Conservation (phyloP, 2,329 filamentous ascomycete genomes). For the Talaromyces rugulosus region DNA sequence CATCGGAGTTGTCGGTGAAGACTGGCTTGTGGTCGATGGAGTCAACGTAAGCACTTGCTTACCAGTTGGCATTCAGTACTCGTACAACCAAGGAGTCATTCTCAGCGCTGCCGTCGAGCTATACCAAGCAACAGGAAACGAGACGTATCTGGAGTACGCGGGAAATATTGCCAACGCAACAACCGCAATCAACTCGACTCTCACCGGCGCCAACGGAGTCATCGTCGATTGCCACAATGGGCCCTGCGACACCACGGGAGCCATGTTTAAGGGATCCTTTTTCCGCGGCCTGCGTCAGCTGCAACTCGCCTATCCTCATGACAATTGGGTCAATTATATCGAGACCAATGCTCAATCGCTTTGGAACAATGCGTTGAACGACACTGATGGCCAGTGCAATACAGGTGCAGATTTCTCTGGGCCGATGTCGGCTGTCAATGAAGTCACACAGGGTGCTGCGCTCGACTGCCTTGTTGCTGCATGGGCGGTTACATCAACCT, state of each 20-base stretch:
- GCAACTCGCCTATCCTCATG: background rate
- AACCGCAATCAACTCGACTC: background rate
- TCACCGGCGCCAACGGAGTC: background rate
- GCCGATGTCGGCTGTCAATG: background rate
- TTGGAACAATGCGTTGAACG: conserved; percentile 1
- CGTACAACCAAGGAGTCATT: background rate
- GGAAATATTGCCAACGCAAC: conserved; percentile 1
- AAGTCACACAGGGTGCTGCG: background rate
- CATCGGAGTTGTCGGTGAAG: background rate
- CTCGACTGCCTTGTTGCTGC: conserved; percentile 2
- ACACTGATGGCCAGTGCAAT: background rate
- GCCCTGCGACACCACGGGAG: background rate
- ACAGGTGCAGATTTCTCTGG: background rate
- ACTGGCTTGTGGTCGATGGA: background rate
- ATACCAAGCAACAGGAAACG: background rate
- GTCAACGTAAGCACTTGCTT: background rate
- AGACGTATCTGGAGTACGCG: background rate
- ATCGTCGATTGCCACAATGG: background rate
- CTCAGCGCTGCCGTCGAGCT: conserved; percentile 1
- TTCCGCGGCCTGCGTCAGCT: conserved; percentile 1
- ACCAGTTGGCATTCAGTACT: background rate
- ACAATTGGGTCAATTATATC: background rate
- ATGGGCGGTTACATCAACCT: background rate
- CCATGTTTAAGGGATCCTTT: background rate
- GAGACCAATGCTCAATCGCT: background rate